phyloP scores from a whole-genome alignment of 768 basidiomycete genomes.

The Xerocomellus intermedius region DNA sequence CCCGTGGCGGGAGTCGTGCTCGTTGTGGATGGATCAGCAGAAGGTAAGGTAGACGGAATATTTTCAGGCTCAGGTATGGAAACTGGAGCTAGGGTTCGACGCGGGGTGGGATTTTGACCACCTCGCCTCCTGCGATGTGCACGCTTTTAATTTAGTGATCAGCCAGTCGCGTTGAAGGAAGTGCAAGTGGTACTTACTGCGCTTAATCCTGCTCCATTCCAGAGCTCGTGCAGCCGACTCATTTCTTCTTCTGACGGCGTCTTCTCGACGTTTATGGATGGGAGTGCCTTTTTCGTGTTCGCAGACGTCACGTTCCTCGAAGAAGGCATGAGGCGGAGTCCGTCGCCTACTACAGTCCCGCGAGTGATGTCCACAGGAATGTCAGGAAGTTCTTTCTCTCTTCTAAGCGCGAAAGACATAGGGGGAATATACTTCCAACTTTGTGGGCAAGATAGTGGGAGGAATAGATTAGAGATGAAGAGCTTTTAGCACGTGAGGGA shows the following conservation, averaged over 20 bases:
- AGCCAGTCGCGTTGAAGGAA: neutral
- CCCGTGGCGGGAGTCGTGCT: neutral
- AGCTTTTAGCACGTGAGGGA: neutral
- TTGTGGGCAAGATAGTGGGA: neutral
- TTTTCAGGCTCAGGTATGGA: conserved; percentile 9
- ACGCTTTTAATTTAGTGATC: conserved; percentile 16
- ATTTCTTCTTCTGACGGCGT: conserved; percentile 20
- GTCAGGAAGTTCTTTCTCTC: conserved; percentile 23
- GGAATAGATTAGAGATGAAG: neutral
- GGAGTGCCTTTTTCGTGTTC: conserved; percentile 8
- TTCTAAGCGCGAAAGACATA: conserved; percentile 9
- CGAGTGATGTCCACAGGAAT: conserved; percentile 14
- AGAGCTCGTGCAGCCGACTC: conserved; percentile 17
- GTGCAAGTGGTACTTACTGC: conserved; percentile 12
- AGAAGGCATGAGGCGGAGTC: neutral
- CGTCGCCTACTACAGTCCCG: neutral
- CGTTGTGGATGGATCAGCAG: conserved; percentile 1
- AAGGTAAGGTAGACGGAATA: neutral
- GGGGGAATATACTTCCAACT: neutral
- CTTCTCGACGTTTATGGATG: conserved; percentile 19
- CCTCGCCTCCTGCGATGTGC: conserved; percentile 22
- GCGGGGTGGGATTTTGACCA: neutral
- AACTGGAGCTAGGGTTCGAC: conserved; percentile 11
- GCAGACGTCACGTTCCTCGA: neutral
- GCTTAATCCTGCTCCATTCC: conserved; percentile 27